Percentiles rank a stretch among this genome's conserved stretches.
Conservation (phyloP, 768 basidiomycete species). For the Coprinopsis sp. region DNA sequence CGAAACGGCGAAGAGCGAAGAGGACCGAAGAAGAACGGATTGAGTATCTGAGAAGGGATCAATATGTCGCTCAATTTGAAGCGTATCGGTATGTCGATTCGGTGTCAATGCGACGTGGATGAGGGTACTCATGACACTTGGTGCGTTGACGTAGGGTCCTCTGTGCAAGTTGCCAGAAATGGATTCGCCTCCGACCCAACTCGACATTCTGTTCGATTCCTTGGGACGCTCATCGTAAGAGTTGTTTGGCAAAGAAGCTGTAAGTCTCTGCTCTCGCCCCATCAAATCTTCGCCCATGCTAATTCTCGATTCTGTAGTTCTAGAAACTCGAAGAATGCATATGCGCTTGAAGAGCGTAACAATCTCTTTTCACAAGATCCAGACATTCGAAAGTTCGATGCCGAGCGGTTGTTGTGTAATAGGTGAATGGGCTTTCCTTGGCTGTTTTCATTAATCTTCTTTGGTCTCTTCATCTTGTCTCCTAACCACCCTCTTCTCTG, state of each 20-base stretch:
- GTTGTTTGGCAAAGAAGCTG: constrained; percentile 77
- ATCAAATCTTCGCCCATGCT: constrained; percentile 4
- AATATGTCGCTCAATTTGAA: constrained; percentile 77
- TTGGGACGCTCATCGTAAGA: constrained; percentile 83
- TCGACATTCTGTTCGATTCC: constrained; percentile 87
- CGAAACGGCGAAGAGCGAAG: constrained; percentile 69
- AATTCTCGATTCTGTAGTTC: too few relatives aligned
- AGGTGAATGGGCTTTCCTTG: not conserved
- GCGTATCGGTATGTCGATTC: too few relatives aligned
- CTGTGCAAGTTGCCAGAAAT: too few relatives aligned
- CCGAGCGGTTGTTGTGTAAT: constrained; percentile 61
- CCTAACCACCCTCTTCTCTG: too few relatives aligned
- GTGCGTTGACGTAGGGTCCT: too few relatives aligned
- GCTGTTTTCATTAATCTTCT: not conserved
- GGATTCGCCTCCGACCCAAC: constrained; percentile 75
- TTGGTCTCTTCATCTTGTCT: not conserved
- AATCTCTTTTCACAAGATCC: constrained; percentile 58
- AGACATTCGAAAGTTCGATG: constrained; percentile 70
- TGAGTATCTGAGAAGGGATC: constrained; percentile 62
- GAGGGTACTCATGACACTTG: not conserved
- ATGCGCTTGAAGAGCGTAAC: constrained; percentile 59
- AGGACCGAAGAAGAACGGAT: constrained; percentile 76
- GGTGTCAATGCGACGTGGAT: not conserved
- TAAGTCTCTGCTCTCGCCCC: constrained; percentile 28
- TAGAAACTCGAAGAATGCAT: constrained; percentile 49